Percentiles rank a stretch among this genome's conserved stretches.
These are phyloP conservation scores for Acacia pycnantha DNA, from an alignment of 331 rosid genomes.

Conservation along the genomic window DNA sequence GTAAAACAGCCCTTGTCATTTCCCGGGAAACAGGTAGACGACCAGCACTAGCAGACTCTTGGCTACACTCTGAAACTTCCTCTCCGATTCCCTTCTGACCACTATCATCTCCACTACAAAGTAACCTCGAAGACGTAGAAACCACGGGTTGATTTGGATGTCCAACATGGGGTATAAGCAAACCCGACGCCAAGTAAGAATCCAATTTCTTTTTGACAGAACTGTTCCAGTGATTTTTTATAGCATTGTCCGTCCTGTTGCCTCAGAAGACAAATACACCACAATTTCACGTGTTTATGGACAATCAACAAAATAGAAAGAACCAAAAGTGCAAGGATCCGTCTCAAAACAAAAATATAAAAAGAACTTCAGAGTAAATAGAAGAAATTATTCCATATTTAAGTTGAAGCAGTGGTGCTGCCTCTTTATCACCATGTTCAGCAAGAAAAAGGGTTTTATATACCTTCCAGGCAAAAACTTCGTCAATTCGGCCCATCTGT, in stretches of 20 bases:
- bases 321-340: slow-evolving; percentile 11
- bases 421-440: background rate
- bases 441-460: background rate
- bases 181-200: slow-evolving; percentile 91
- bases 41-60: slow-evolving; percentile 64
- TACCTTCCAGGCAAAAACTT: slow-evolving; percentile 97
- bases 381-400: background rate
- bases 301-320: slow-evolving; percentile 13
- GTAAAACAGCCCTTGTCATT: slow-evolving; percentile 45
- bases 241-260: slow-evolving; percentile 98
- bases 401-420: slow-evolving; percentile 19
- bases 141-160: slow-evolving; percentile 50
- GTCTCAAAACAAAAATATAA: slow-evolving; percentile 8
- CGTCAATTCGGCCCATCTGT: slow-evolving; percentile 97
- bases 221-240: slow-evolving; percentile 99
- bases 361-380: background rate
- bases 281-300: slow-evolving; percentile 7
- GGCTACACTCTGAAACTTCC: slow-evolving; percentile 88
- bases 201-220: slow-evolving; percentile 99
- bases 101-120: slow-evolving; percentile 67
- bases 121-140: slow-evolving; percentile 69
- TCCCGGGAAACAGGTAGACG: slow-evolving; percentile 42
- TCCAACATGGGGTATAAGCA: slow-evolving; percentile 66
- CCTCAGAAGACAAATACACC: slow-evolving; percentile 35
- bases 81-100: slow-evolving; percentile 60